Evolutionary conservation across 1,139 yeast genomes (phyloP).

Genomic region (Yamadazyma diospyri): DNA sequence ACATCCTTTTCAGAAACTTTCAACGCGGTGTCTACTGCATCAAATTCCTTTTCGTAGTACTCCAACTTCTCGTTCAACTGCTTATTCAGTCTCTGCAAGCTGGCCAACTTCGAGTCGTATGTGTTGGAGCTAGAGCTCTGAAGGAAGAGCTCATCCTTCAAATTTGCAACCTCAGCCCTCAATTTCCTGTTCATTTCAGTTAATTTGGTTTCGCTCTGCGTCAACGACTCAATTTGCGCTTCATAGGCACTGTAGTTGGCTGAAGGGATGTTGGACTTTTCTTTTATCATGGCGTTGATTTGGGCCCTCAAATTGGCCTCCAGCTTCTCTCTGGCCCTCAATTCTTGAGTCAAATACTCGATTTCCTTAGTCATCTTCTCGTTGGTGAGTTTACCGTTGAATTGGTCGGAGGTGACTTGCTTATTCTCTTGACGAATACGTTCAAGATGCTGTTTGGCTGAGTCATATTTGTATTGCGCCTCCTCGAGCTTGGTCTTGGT

Average conservation of each 20-base stretch:
- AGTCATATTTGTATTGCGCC: conserved; percentile 9
- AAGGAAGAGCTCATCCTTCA: conserved; percentile 20
- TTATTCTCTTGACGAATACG: conserved; percentile 9
- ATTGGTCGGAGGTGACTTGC: conserved; percentile 5
- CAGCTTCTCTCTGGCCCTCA: conserved; percentile 21
- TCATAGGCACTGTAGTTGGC: conserved; percentile 12
- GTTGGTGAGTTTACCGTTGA: conserved; percentile 7
- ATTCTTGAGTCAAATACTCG: conserved; percentile 17
- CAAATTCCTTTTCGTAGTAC: conserved; percentile 28
- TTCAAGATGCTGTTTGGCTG: conserved; percentile 8
- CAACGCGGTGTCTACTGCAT: conserved; percentile 18
- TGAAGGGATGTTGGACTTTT: conserved; percentile 8
- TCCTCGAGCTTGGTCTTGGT: conserved; percentile 10
- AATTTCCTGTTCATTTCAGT: conserved; percentile 17
- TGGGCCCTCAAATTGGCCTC: conserved; percentile 22
- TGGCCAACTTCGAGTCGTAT: conserved; percentile 9
- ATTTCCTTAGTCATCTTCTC: conserved; percentile 14
- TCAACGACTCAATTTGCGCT: conserved; percentile 20
- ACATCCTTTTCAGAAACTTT: conserved; percentile 16
- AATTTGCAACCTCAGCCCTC: conserved; percentile 17
- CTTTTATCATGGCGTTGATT: conserved; percentile 20
- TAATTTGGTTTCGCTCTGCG: conserved; percentile 17
- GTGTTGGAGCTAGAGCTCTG: conserved; percentile 15
- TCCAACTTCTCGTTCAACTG: conserved; percentile 23
- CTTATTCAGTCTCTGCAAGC: conserved; percentile 16